Evolutionary conservation across 2,329 filamentous ascomycete species (phyloP), one percentile per base, ranked within the genome.

Genomic region (Fusarium udum): DNA sequence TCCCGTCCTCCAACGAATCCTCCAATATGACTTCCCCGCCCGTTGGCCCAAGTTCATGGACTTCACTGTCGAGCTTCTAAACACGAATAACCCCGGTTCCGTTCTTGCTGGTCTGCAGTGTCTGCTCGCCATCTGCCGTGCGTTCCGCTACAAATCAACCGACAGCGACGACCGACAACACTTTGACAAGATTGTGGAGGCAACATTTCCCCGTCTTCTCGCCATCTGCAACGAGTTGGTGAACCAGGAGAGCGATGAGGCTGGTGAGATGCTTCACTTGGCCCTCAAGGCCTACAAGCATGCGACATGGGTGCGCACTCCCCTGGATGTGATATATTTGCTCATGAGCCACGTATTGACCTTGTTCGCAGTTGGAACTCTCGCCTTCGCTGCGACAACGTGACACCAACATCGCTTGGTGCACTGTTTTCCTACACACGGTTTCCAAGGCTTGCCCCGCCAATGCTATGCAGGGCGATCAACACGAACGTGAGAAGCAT

Each of bases 271-370:
- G 93, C 87, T 99, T 76, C 93, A 97, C 80, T 92, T 97, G 66
- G 94, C 97, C 62, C 89, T 99, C 79, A 99, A 99, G 87, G 92
- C 95, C 42, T 99, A 97, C 85, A 99, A 99, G 85, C 95, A 99
- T 85, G 95, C 96, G 53, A 97, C 97, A 79, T 99, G 97, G 88
- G 93, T 97, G 80, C 42, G 80, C 52, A 57, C 64, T 43, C 72
- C 72, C 55, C 45, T 40, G 43, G 24, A 66, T 39, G 43, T n/a
- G 36, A 51, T 28, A 32, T 26, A 22, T 45, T 63, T 28, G 13
- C 24, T 28, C 20, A 39, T 20, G 43, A 51, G 22, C 28, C 52
- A 26, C 46, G 43, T 48, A 57, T 63, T 79, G 51, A 79, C 84
- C 84, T 64, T 71, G 48, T 46, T 45, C 75, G 56, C 84, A 96